Conservation (phyloP, 2,329 filamentous ascomycete genomes). For the Colletotrichum lupini region DNA sequence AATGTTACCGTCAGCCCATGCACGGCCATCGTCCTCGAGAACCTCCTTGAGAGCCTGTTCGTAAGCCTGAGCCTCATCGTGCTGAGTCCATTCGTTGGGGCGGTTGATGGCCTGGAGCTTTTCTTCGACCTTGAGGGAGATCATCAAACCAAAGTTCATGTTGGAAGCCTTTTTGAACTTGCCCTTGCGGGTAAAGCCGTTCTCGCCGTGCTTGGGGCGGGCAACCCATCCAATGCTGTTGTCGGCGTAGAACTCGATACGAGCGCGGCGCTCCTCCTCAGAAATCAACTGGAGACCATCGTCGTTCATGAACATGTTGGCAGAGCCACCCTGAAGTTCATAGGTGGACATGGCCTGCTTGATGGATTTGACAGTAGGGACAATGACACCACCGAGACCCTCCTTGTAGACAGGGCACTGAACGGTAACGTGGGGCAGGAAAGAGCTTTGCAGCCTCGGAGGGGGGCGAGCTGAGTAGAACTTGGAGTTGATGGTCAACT, state of each 20-base stretch:
- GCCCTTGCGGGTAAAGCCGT: conserved; percentile 71
- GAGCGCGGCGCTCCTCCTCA: conserved; percentile 69
- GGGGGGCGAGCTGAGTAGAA: conserved; percentile 83
- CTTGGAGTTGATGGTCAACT: conserved; percentile 81
- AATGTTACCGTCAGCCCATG: conserved; percentile 87
- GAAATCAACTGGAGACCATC: conserved; percentile 77
- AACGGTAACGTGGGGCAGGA: conserved; percentile 80
- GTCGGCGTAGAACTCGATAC: conserved; percentile 76
- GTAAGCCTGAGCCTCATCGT: conserved; percentile 75
- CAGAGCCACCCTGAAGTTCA: conserved; percentile 81
- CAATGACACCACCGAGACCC: conserved; percentile 79
- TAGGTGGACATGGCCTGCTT: conserved; percentile 83
- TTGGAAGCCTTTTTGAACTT: conserved; percentile 80
- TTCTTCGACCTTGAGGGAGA: conserved; percentile 77
- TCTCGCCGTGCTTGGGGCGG: conserved; percentile 71
- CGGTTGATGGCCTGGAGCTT: conserved; percentile 70
- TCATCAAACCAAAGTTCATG: conserved; percentile 78
- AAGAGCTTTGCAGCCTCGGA: conserved; percentile 64
- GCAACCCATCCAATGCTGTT: conserved; percentile 78
- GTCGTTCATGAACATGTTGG: conserved; percentile 82
- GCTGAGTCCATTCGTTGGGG: conserved; percentile 71
- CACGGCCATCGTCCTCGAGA: conserved; percentile 74
- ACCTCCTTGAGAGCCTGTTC: conserved; percentile 73
- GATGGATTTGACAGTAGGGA: conserved; percentile 80
- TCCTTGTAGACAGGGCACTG: conserved; percentile 93